phyloP scores from a whole-genome alignment of 2,329 filamentous ascomycete genomes.

The Xylariaceae sp. region DNA sequence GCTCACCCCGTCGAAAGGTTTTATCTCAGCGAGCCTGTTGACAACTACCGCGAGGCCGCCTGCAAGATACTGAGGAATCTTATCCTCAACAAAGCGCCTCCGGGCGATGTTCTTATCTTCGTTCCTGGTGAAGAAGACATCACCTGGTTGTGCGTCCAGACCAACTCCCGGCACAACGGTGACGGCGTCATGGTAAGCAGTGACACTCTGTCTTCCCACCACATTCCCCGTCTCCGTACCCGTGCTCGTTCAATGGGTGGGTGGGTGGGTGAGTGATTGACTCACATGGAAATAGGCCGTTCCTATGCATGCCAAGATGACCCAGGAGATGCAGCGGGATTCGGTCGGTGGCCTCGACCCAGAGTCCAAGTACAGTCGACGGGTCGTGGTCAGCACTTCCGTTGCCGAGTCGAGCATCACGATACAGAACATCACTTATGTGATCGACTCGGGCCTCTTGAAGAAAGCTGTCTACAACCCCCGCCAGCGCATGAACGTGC shows the following conservation, averaged over 20 bases:
- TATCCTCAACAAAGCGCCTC: neutral
- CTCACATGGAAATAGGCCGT: too few relatives aligned
- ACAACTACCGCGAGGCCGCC: neutral
- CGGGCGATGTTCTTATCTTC: neutral
- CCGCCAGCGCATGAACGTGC: neutral
- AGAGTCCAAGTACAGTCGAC: neutral
- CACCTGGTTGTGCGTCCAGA: neutral
- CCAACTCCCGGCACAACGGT: neutral
- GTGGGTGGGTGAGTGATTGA: too few relatives aligned
- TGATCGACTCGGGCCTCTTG: neutral
- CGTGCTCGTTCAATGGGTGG: too few relatives aligned
- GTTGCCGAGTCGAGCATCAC: conserved; percentile 1
- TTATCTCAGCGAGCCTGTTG: neutral
- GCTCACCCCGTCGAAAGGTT: neutral
- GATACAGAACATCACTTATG: neutral
- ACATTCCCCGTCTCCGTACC: too few relatives aligned
- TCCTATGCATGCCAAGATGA: neutral
- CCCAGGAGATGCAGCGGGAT: neutral
- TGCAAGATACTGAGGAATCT: neutral
- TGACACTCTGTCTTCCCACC: too few relatives aligned
- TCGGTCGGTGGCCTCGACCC: too few relatives aligned
- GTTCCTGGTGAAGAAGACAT: neutral
- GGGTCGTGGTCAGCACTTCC: neutral
- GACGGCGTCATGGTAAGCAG: too few relatives aligned
- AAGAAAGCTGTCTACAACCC: neutral